These are phyloP conservation scores for Cercospora beticola DNA, from an alignment of 2,329 filamentous ascomycete species.

Conservation along the genomic window DNA sequence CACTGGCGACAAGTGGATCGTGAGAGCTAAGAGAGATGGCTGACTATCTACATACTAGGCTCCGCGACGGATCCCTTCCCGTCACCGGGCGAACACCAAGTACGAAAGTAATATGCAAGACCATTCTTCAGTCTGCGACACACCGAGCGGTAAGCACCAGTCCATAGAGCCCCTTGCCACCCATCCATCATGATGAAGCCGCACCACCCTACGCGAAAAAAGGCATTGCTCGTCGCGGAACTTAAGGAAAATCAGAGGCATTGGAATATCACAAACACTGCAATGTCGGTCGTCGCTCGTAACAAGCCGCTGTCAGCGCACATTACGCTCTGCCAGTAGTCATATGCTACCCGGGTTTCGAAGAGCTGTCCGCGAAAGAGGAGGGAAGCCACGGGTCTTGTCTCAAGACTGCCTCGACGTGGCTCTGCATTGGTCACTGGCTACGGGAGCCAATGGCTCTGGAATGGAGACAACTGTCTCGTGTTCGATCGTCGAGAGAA, in stretches of 20 bases:
- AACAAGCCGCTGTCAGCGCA: not conserved
- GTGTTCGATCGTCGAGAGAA: no score
- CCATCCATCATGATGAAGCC: not conserved
- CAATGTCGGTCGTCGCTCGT: not conserved
- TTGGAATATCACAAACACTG: not conserved
- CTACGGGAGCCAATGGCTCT: not conserved
- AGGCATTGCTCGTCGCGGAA: not conserved
- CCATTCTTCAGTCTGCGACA: not conserved
- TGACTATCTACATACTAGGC: not conserved
- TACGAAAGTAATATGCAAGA: not conserved
- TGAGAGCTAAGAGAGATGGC: not conserved
- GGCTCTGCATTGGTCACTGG: not conserved
- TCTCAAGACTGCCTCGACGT: not conserved
- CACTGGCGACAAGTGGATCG: not conserved
- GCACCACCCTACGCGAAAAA: constrained; percentile 1
- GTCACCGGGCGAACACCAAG: not conserved
- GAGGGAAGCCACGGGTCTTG: not conserved
- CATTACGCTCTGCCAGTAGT: not conserved
- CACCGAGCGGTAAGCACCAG: not conserved
- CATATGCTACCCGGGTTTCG: not conserved
- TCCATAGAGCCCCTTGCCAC: no score
- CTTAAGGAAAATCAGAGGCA: not conserved
- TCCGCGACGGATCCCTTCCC: not conserved
- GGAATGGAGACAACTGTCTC: no score
- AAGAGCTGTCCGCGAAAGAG: not conserved